A percentile compares a stretch with the other conserved stretches of the same genome.
These are phyloP conservation scores for Lineolata rhizophorae DNA, from an alignment of 495 filamentous ascomycete species.

Conservation along the genomic window DNA sequence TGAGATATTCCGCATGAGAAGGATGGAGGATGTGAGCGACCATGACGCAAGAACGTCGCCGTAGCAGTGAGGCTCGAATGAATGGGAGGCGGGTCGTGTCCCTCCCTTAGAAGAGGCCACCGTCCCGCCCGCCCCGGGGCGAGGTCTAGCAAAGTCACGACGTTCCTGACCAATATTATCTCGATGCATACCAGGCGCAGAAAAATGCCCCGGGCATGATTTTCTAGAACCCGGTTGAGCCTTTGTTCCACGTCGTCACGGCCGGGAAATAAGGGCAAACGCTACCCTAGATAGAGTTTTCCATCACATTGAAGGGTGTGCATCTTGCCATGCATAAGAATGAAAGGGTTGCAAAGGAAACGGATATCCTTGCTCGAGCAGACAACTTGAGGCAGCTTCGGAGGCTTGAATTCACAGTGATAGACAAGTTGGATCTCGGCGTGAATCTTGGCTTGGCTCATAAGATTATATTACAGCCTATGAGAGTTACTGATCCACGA, in stretches of 20 bases:
- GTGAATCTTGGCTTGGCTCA: constrained; percentile 20
- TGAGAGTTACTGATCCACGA: constrained; percentile 6
- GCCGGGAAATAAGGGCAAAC: constrained; percentile 1
- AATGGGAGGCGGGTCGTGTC: too few relatives aligned
- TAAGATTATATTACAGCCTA: constrained; percentile 8
- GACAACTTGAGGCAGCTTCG: constrained; percentile 18
- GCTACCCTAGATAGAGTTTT: constrained; percentile 18
- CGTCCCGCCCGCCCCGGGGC: too few relatives aligned
- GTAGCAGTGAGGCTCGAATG: too few relatives aligned
- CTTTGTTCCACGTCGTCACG: constrained; percentile 1
- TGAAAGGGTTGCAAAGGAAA: constrained; percentile 26
- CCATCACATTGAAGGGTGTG: constrained; percentile 22
- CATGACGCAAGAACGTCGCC: too few relatives aligned
- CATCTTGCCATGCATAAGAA: constrained; percentile 20
- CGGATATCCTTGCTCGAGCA: constrained; percentile 28
- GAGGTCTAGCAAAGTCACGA: too few relatives aligned
- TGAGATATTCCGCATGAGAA: too few relatives aligned
- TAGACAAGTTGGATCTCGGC: constrained; percentile 28
- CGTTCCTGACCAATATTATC: too few relatives aligned
- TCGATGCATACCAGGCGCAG: too few relatives aligned
- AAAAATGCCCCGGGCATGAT: neutral
- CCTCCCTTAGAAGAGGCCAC: too few relatives aligned
- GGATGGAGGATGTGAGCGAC: too few relatives aligned
- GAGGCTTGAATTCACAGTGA: constrained; percentile 15
- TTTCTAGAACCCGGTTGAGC: constrained; percentile 4